Evolutionary conservation across 345 rosid species (phyloP).

Genomic region (Gossypium raimondii): DNA sequence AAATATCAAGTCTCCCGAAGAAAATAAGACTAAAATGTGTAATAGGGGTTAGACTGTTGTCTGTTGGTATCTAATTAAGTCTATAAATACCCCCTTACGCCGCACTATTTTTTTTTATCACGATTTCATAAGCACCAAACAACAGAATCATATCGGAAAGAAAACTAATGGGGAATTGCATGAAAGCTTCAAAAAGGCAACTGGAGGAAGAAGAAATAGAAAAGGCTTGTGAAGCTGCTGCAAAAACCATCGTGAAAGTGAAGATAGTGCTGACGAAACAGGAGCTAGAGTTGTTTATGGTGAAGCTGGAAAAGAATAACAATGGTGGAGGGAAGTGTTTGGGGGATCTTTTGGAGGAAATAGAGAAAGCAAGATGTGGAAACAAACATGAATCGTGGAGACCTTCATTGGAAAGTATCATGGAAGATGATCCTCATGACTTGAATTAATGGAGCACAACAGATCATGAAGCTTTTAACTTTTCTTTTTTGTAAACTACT

Average conservation of each 20-base stretch:
- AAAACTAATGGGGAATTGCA: not conserved
- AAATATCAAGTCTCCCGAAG: not conserved
- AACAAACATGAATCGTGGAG: constrained; percentile 41
- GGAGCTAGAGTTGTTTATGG: constrained; percentile 60
- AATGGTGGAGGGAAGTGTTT: not conserved
- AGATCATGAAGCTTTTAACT: not conserved
- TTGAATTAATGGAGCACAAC: not conserved
- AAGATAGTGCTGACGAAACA: constrained; percentile 73
- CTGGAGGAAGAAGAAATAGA: not conserved
- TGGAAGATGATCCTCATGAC: constrained; percentile 2
- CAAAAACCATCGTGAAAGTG: constrained; percentile 15
- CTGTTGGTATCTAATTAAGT: too few relatives aligned
- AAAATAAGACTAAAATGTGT: not conserved
- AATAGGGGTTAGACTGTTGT: not conserved
- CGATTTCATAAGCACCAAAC: too few relatives aligned
- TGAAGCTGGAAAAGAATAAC: constrained; percentile 31
- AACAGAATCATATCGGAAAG: too few relatives aligned
- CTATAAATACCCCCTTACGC: not conserved
- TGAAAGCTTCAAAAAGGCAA: too few relatives aligned
- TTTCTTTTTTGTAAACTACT: not conserved
- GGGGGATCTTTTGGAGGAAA: constrained; percentile 5
- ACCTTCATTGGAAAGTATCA: constrained; percentile 66
- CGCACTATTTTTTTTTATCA: not conserved
- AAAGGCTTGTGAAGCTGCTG: not conserved
- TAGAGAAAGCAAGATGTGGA: constrained; percentile 10